Evolutionary conservation across 345 rosid species (phyloP).

Genomic region (Lenwebbia sp.): DNA sequence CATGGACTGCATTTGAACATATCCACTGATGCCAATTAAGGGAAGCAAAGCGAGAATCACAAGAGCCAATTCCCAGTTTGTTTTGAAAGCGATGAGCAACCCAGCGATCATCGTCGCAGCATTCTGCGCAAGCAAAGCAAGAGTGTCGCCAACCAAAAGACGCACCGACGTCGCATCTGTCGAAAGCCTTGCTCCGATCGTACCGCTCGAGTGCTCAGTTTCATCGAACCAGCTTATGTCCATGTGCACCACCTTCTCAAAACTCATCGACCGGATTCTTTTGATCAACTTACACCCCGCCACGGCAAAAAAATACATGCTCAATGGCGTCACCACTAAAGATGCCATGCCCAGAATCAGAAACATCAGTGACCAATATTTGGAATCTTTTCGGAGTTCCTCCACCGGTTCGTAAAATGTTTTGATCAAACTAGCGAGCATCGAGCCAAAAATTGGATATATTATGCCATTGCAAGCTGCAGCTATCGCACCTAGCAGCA

Average conservation of each 20-base stretch:
- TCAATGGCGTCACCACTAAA: conserved; percentile 1
- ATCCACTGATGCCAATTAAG: conserved; percentile 13
- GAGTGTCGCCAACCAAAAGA: conserved; percentile 23
- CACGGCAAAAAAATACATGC: conserved; percentile 16
- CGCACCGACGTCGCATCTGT: conserved; percentile 16
- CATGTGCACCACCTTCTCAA: conserved; percentile 28
- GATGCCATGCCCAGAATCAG: conserved; percentile 14
- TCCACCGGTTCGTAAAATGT: conserved; percentile 15
- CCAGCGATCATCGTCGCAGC: conserved; percentile 16
- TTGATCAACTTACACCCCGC: conserved; percentile 21
- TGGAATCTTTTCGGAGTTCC: conserved; percentile 8
- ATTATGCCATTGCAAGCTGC: conserved; percentile 13
- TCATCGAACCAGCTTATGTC: conserved; percentile 37
- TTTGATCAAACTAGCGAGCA: conserved; percentile 13
- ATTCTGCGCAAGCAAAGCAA: conserved; percentile 18
- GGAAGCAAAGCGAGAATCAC: conserved; percentile 19
- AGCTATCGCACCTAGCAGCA: conserved; percentile 15
- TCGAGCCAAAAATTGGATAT: conserved; percentile 15
- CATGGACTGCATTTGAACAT: conserved; percentile 15
- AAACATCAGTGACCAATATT: conserved; percentile 19
- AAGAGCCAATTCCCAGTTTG: conserved; percentile 17
- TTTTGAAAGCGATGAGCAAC: conserved; percentile 20
- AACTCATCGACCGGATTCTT: conserved; percentile 21
- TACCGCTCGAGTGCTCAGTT: conserved; percentile 24
- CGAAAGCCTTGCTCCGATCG: conserved; percentile 28